These are phyloP conservation scores for Metschnikowia gelsemii DNA, from an alignment of 805 yeast species.

Conservation along the genomic window DNA sequence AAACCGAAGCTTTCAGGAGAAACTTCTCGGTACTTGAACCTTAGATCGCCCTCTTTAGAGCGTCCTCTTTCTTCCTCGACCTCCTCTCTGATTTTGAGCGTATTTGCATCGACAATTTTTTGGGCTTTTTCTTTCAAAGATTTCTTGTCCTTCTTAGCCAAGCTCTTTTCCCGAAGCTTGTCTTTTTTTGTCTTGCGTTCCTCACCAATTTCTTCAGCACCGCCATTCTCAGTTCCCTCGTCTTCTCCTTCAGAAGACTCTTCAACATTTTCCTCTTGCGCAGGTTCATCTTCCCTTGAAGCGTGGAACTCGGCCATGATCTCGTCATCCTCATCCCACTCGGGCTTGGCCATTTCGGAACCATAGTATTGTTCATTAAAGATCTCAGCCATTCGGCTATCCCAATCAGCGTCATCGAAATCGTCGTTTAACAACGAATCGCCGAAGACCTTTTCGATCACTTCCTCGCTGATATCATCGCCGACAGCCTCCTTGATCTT, in stretches of 20 bases:
- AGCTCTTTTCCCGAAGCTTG: slow-evolving; percentile 54
- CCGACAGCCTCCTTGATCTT: slow-evolving; percentile 70
- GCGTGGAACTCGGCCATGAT: slow-evolving; percentile 39
- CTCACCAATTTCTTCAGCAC: slow-evolving; percentile 21
- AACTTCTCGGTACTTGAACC: slow-evolving; percentile 87
- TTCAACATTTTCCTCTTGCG: slow-evolving; percentile 13
- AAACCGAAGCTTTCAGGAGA: slow-evolving; percentile 93
- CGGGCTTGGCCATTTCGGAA: slow-evolving; percentile 51
- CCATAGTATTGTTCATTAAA: slow-evolving; percentile 83
- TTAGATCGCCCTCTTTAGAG: slow-evolving; percentile 41
- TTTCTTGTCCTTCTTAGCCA: slow-evolving; percentile 61
- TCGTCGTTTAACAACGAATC: slow-evolving; percentile 80
- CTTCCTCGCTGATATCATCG: slow-evolving; percentile 56
- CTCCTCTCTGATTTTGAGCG: slow-evolving; percentile 63
- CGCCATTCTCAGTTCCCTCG: slow-evolving; percentile 16
- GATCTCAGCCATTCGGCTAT: slow-evolving; percentile 73
- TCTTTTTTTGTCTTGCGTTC: slow-evolving; percentile 51
- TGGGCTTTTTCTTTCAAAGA: slow-evolving; percentile 67
- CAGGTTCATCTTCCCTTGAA: slow-evolving; percentile 21
- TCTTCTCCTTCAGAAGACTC: slow-evolving; percentile 20
- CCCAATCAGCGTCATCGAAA: slow-evolving; percentile 91
- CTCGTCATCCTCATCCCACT: slow-evolving; percentile 51
- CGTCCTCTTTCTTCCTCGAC: slow-evolving; percentile 62
- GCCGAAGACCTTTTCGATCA: slow-evolving; percentile 64
- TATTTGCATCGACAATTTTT: slow-evolving; percentile 72